Evolutionary conservation across 768 basidiomycete genomes (phyloP), one percentile per base, ranked within the genome.

Genomic region (Wakefieldia striispora): DNA sequence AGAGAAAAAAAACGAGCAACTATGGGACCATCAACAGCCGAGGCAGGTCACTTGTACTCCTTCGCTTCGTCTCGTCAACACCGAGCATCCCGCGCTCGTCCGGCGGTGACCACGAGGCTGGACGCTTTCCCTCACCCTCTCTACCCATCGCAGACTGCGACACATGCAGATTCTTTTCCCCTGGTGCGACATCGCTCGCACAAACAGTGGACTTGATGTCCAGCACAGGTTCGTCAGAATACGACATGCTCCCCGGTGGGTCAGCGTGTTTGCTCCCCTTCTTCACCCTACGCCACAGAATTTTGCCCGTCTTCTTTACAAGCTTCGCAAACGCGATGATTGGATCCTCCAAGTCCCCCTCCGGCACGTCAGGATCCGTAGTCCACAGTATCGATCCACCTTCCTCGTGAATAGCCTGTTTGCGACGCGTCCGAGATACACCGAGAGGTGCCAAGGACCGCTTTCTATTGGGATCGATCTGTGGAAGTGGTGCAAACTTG

Each of bases 1-100:
- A 56, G 51, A 51, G 47, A 53, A 51, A 51, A 14, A 31, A 39
- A 12, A 20, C 17, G 34, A 43, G 19, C 13, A 33, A 45, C 42
- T 88, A 89, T 84, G 91, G 88, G 89, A 89, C n/a, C 39, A 19
- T 89, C 89, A 88, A 88, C 37, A 47, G 13, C 7, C 33, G 26
- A 5, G 56, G 36, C 42, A 60, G 20, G 42, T 58, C 66, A 6
- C 57, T 56, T 2, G 67, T 65, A 12, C 53, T 70, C 38, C 42
- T 66, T 39, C 68, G 61, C 38, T 43, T 50, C 16, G 24, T 19
- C 39, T 41, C 41, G 29, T 39, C 47, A 19, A 11, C 20, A 29
- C 40, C 26, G 39, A 50, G 54, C 63, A 49, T 48, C 51, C 65
- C 40, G 58, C 60, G 60, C 53, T 50, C 64, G 36, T 36, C 26